A percentile compares a stretch with the other conserved stretches of the same genome.
Conservation (phyloP, 2,329 filamentous ascomycete genomes). For the Dothistroma septosporum region DNA sequence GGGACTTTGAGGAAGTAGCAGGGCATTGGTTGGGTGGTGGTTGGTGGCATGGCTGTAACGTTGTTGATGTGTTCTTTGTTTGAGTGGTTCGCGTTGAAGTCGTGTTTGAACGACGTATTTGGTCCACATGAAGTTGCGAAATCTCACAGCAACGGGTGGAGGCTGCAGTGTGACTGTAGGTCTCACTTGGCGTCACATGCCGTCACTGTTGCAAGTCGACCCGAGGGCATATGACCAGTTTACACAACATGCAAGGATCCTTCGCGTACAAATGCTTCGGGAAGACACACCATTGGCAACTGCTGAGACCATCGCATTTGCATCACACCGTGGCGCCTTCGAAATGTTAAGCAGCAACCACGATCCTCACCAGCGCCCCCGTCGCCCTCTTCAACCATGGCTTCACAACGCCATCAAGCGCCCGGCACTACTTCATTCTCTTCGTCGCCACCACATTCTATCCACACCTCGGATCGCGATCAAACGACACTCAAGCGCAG, state of each 20-base stretch:
- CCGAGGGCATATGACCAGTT: neutral
- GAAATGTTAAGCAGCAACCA: neutral
- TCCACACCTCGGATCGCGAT: neutral
- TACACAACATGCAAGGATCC: neutral
- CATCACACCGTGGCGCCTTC: neutral
- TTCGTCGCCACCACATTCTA: neutral
- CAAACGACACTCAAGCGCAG: neutral
- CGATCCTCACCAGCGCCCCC: neutral
- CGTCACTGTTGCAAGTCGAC: neutral
- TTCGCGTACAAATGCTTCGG: neutral
- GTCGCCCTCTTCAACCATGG: neutral
- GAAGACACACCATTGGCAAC: neutral
- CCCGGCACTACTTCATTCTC: neutral
- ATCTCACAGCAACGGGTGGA: neutral
- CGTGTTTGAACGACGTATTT: neutral
- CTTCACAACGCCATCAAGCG: neutral
- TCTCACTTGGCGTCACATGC: neutral
- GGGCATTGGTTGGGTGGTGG: neutral
- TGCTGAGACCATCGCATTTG: neutral
- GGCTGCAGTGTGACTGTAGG: neutral
- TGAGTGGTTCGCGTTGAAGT: neutral
- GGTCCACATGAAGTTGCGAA: neutral
- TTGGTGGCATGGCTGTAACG: neutral
- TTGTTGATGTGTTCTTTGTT: neutral
- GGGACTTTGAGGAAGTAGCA: neutral